Evolutionary conservation across 106 monocot species (phyloP).

Genomic region (Vanilla planifolia): DNA sequence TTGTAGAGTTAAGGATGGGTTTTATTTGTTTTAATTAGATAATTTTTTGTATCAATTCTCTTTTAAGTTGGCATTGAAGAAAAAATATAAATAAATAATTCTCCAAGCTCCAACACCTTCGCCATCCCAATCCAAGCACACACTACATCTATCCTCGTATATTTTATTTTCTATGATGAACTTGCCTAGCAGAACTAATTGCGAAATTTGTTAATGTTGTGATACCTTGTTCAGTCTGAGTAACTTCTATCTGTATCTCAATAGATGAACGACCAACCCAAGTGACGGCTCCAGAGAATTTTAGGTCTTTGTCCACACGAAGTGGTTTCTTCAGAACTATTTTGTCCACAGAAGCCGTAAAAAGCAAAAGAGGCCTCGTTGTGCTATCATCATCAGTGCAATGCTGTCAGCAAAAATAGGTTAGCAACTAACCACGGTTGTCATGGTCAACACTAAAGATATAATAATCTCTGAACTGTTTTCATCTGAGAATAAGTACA

Average conservation of each 20-base stretch:
- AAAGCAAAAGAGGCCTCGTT: slow-evolving; percentile 81
- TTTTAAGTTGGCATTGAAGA: too few relatives aligned
- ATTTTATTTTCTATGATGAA: too few relatives aligned
- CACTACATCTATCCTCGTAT: too few relatives aligned
- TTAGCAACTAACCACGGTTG: neutral
- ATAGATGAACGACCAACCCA: slow-evolving; percentile 97
- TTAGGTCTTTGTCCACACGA: slow-evolving; percentile 76
- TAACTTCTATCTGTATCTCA: slow-evolving; percentile 82
- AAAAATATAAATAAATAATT: too few relatives aligned
- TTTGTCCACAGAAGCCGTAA: slow-evolving; percentile 94
- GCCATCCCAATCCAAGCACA: too few relatives aligned
- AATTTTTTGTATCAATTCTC: too few relatives aligned
- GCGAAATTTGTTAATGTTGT: neutral
- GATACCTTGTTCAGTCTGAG: slow-evolving; percentile 62
- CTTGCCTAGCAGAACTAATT: too few relatives aligned
- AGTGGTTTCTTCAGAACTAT: slow-evolving; percentile 89
- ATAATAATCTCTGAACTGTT: too few relatives aligned
- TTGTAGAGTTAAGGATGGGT: too few relatives aligned
- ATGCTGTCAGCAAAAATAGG: slow-evolving; percentile 38
- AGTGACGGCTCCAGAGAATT: slow-evolving; percentile 76
- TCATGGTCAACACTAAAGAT: neutral
- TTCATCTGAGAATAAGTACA: too few relatives aligned
- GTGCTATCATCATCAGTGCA: slow-evolving; percentile 95
- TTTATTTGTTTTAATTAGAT: too few relatives aligned
- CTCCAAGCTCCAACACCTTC: too few relatives aligned